phyloP scores from a whole-genome alignment of 768 basidiomycete genomes.

The Lactarius hengduanensis region DNA sequence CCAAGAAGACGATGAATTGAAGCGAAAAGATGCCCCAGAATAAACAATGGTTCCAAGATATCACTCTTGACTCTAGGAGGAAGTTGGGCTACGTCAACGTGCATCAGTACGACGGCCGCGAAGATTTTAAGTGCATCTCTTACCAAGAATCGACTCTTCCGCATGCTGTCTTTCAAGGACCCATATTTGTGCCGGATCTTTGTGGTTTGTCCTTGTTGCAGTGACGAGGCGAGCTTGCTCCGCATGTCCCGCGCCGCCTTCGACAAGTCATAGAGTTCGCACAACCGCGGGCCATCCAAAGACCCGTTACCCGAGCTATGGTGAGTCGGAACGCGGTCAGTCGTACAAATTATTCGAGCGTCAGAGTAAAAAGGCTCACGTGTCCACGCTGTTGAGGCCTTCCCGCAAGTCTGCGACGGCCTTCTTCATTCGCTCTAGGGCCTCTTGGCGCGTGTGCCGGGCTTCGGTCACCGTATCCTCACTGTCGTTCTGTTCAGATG shows the following conservation, averaged over 20 bases:
- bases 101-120: not conserved
- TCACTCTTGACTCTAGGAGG: slow-evolving; percentile 20
- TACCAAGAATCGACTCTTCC: slow-evolving; percentile 41
- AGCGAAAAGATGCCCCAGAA: slow-evolving; percentile 40
- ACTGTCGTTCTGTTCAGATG: slow-evolving; percentile 29
- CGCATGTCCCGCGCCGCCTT: slow-evolving; percentile 51
- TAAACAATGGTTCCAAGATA: slow-evolving; percentile 35
- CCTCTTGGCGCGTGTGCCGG: slow-evolving; percentile 46
- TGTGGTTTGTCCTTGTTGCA: slow-evolving; percentile 41
- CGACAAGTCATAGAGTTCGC: slow-evolving; percentile 54
- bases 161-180: slow-evolving; percentile 40
- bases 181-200: slow-evolving; percentile 39
- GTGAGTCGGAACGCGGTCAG: slow-evolving; percentile 11
- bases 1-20: slow-evolving; percentile 47
- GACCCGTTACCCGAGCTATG: slow-evolving; percentile 40
- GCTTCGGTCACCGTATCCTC: slow-evolving; percentile 28
- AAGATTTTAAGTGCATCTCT: slow-evolving; percentile 25
- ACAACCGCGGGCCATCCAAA: slow-evolving; percentile 46
- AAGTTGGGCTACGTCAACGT: slow-evolving; percentile 26
- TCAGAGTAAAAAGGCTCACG: slow-evolving; percentile 39
- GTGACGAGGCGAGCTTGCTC: slow-evolving; percentile 43
- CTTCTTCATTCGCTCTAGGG: slow-evolving; percentile 55
- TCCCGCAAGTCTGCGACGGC: slow-evolving; percentile 57
- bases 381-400: slow-evolving; percentile 56
- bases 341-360: slow-evolving; percentile 14